Percentiles rank a stretch among this genome's conserved stretches.
phyloP scores from a whole-genome alignment of 129 eudicot species.

The Oenanthe sinensis region DNA sequence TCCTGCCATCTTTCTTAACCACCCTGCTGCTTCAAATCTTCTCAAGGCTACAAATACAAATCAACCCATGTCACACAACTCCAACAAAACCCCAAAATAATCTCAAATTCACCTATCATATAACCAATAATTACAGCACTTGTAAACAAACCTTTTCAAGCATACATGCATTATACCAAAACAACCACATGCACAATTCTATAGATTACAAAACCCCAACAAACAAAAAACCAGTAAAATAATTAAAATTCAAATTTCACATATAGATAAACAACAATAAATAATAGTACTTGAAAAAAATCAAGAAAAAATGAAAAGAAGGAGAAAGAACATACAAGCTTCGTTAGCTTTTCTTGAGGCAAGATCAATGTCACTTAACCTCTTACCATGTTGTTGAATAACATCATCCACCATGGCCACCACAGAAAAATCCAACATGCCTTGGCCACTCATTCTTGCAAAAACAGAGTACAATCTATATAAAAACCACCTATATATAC shows the following conservation, averaged over 20 bases:
- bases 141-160: neutral
- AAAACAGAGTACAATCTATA: neutral
- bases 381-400: constrained; percentile 58
- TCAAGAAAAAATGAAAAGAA: neutral
- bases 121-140: neutral
- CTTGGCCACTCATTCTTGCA: constrained; percentile 25
- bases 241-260: neutral
- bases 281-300: neutral
- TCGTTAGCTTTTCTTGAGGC: constrained; percentile 53
- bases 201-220: neutral
- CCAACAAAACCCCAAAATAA: neutral
- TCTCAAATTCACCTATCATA: neutral
- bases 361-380: constrained; percentile 44
- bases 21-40: constrained; percentile 80
- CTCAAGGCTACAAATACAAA: constrained; percentile 50
- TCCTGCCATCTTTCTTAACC: constrained; percentile 69
- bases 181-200: neutral
- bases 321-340: constrained; percentile 40
- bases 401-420: constrained; percentile 60
- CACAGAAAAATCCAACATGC: constrained; percentile 28
- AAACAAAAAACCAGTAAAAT: neutral
- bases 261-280: neutral
- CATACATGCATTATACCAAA: neutral
- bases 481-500: no score
- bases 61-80: constrained; percentile 7